phyloP scores from a whole-genome alignment of 345 rosid genomes.

The Aquilaria yunnanensis region DNA sequence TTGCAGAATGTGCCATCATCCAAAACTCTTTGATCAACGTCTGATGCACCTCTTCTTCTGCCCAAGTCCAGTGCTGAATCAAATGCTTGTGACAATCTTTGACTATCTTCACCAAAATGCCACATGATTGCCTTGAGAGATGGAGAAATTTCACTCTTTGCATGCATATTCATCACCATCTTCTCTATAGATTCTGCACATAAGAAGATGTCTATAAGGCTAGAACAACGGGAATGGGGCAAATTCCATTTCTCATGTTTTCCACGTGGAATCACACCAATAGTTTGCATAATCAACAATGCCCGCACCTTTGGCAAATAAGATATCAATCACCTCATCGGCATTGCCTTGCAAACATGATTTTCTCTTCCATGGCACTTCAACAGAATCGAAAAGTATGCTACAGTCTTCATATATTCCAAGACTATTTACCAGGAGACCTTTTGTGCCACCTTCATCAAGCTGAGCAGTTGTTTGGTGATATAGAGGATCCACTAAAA shows the following conservation, averaged over 20 bases:
- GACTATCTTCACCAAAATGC: constrained; percentile 24
- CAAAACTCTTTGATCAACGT: constrained; percentile 6
- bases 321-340: constrained; percentile 8
- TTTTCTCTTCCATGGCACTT: constrained; percentile 26
- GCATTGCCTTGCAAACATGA: not conserved
- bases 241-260: no score
- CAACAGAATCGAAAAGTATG: constrained; percentile 33
- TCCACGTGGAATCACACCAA: no score
- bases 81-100: constrained; percentile 18
- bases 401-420: constrained; percentile 32
- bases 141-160: constrained; percentile 27
- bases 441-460: constrained; percentile 39
- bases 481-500: constrained; percentile 36
- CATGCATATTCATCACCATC: constrained; percentile 21
- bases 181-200: constrained; percentile 25
- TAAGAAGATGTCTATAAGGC: not conserved
- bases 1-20: not conserved
- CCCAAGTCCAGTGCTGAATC: constrained; percentile 1
- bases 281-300: not conserved
- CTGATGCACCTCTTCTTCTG: not conserved
- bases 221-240: not conserved
- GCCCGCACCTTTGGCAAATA: constrained; percentile 5
- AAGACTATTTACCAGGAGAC: constrained; percentile 31
- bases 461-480: constrained; percentile 39
- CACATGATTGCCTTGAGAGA: constrained; percentile 15